A percentile compares a stretch with the other conserved stretches of the same genome.
Conservation (phyloP, 805 yeast genomes). For the Ogataea methanolica region DNA sequence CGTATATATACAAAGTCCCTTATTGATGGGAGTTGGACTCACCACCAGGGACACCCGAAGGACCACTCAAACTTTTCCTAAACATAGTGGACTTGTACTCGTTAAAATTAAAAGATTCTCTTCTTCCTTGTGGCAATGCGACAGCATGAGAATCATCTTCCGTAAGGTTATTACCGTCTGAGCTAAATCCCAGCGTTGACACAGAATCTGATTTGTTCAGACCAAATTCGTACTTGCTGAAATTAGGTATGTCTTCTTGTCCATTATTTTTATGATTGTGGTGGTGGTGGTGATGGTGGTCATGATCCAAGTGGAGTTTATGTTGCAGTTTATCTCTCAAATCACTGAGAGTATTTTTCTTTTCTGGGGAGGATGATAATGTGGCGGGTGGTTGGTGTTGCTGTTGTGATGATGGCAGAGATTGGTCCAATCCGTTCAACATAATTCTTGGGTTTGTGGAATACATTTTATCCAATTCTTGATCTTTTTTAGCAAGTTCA, state of each 20-base stretch:
- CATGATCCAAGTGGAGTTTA: constrained; percentile 2
- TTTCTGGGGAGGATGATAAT: neutral
- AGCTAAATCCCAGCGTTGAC: neutral
- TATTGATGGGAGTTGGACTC: too few relatives aligned
- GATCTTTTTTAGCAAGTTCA: neutral
- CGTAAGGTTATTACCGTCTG: too few relatives aligned
- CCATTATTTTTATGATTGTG: neutral
- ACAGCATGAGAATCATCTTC: neutral
- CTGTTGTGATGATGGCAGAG: too few relatives aligned
- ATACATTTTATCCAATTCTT: neutral
- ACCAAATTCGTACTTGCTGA: constrained; percentile 12
- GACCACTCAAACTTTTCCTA: constrained; percentile 19
- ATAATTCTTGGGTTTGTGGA: neutral
- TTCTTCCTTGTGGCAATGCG: neutral
- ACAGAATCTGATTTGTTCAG: neutral
- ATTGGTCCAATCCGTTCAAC: neutral
- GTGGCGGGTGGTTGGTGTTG: too few relatives aligned
- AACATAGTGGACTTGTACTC: constrained; percentile 24
- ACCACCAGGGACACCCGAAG: neutral
- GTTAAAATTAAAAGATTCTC: constrained; percentile 20
- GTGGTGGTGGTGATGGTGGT: neutral
- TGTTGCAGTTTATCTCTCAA: constrained; percentile 8
- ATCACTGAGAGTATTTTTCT: constrained; percentile 2
- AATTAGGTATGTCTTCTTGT: neutral
- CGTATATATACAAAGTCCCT: too few relatives aligned